These are phyloP conservation scores for Gastrolobium villosum DNA, from an alignment of 306 rosid species.

Conservation along the genomic window DNA sequence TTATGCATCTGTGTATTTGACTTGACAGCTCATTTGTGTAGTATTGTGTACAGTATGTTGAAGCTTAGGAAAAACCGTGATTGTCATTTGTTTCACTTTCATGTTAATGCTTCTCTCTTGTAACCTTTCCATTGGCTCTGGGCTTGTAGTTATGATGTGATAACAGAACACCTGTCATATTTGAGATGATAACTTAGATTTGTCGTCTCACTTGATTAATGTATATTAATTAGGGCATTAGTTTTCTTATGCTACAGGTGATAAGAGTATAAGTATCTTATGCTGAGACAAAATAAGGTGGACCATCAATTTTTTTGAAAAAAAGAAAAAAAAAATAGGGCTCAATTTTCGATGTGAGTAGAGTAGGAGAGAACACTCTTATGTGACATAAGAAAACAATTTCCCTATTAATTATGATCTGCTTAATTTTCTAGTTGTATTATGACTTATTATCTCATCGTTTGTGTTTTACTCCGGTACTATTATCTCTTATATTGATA, in stretches of 20 bases:
- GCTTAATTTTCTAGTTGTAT: conserved; percentile 25
- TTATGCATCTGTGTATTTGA: conserved; percentile 47
- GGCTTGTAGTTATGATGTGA: conserved; percentile 42
- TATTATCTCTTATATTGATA: neutral
- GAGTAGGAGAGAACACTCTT: too few relatives aligned
- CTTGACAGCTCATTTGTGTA: conserved; percentile 44
- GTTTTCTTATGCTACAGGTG: too few relatives aligned
- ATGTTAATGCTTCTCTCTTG: conserved; percentile 25
- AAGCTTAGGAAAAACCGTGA: conserved; percentile 48
- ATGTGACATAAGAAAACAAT: too few relatives aligned
- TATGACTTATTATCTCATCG: neutral
- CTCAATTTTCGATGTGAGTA: too few relatives aligned
- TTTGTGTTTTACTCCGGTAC: neutral
- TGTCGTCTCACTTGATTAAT: conserved; percentile 42
- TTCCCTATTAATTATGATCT: conserved; percentile 16
- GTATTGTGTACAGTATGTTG: conserved; percentile 55
- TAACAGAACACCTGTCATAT: conserved; percentile 32
- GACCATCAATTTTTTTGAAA: too few relatives aligned
- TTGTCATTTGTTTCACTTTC: conserved; percentile 43
- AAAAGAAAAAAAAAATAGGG: too few relatives aligned
- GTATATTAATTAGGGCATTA: too few relatives aligned
- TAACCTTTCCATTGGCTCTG: conserved; percentile 39
- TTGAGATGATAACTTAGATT: conserved; percentile 42
- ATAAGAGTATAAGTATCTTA: too few relatives aligned
- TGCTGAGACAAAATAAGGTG: too few relatives aligned